These are phyloP conservation scores for Monosporozyma siamensis DNA, from an alignment of 805 yeast genomes.

Conservation along the genomic window DNA sequence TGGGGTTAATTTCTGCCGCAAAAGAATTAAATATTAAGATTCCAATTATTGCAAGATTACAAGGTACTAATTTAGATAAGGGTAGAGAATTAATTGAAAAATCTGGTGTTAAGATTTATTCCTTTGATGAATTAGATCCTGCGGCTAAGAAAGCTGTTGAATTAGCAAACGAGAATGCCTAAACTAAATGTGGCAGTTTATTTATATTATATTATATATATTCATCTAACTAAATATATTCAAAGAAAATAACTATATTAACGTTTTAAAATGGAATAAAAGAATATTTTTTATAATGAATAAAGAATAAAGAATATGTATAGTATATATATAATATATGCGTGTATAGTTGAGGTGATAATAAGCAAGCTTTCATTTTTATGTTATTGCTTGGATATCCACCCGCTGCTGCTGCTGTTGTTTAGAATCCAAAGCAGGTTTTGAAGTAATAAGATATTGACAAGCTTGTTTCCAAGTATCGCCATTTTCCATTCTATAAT, in stretches of 20 bases:
- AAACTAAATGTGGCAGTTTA: too few species aligned
- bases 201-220: background rate
- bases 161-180: slow-evolving; percentile 34
- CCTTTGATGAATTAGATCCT: slow-evolving; percentile 87
- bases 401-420: background rate
- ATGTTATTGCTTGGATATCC: background rate
- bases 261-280: too few species aligned
- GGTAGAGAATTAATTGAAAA: slow-evolving; percentile 80
- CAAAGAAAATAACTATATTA: background rate
- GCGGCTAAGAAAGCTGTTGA: slow-evolving; percentile 94
- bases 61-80: slow-evolving; percentile 90
- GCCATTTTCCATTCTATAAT: slow-evolving; percentile 57
- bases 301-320: too few species aligned
- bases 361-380: too few species aligned
- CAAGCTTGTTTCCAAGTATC: slow-evolving; percentile 50
- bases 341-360: too few species aligned
- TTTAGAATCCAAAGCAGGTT: background rate
- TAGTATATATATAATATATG: too few species aligned
- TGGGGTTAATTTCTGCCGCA: slow-evolving; percentile 92
- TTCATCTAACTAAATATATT: background rate
- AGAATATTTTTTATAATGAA: too few species aligned
- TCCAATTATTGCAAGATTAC: slow-evolving; percentile 96
- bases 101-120: slow-evolving; percentile 87
- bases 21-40: slow-evolving; percentile 82
- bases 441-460: slow-evolving; percentile 39